Base-by-base conservation (phyloP, 495 filamentous ascomycete species). In the Penicillium mononematosum region DNA sequence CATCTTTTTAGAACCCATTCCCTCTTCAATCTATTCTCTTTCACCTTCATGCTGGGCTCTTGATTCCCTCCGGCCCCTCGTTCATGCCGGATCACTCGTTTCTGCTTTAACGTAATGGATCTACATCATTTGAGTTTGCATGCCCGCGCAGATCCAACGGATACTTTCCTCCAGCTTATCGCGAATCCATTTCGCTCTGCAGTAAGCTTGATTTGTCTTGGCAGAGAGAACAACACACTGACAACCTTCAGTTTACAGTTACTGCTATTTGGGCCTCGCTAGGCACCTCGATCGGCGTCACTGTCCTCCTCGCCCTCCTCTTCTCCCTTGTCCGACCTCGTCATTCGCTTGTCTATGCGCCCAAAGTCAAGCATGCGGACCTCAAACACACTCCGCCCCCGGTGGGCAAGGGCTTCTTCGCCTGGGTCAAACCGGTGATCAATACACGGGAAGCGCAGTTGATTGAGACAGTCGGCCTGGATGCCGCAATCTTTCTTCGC, bases 321-420 rank as follows among this genome's bases (percentile, higher is more conserved):
- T 98, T 97, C 80, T 96, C 88, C 65, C 75, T 96, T 55, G 78
- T 98, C 45, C 88, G 95, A 58, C 94, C 95, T 5, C 91, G 90
- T 68, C 92, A 98, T 67, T 85, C 83, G 42, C 78, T 91, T 61
- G 91, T 98, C 42, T 98, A 98, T 71, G 92, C 95, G 5, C 94
- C 94, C 38, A 95, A 96, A 64, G 79, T 95, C 58, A 95, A 94
- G 64, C 87, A 96, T 79, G 90, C 89, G 60, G 91, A 98, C 68
- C 83, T 88, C 58, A 93, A 90, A 76, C 92, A 96, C 78, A 80
- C 89, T 22, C 94, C 94, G n/a, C 94, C 94, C n/a, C 84, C 84
- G 19, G 81, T 97, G 59, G 90, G 88, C 38, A 95, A 87, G 65
- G 90, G 92, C 17, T 68, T 92, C 34, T 89, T 96, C 63, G 84